Evolutionary conservation across 306 rosid species (phyloP).

Genomic region (Cicer judaicum): DNA sequence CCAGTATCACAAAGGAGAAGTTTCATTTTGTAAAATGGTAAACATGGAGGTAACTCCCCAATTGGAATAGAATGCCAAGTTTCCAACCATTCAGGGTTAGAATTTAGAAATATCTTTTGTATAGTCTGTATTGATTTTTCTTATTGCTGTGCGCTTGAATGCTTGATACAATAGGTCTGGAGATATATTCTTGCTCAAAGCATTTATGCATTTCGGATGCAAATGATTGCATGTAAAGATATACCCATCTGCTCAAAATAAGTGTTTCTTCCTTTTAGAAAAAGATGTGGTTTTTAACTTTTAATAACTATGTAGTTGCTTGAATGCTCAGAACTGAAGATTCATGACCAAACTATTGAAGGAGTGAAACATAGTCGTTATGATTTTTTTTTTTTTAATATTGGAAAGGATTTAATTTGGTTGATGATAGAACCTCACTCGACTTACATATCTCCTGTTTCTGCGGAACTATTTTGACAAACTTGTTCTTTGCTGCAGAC

Average conservation of each 20-base stretch:
- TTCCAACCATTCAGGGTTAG: constrained; percentile 17
- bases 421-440: constrained; percentile 19
- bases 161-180: not conserved
- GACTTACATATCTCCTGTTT: not conserved
- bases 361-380: not conserved
- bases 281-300: not conserved
- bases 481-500: constrained; percentile 58
- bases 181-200: constrained; percentile 14
- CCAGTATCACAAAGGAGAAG: not conserved
- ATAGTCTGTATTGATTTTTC: not conserved
- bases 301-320: constrained; percentile 15
- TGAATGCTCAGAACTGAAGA: constrained; percentile 6
- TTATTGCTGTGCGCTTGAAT: not conserved
- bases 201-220: not conserved
- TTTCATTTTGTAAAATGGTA: constrained; percentile 5
- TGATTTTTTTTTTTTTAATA: not conserved
- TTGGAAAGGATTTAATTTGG: not conserved
- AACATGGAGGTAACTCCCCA: not conserved
- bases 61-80: not conserved
- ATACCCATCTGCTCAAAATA: constrained; percentile 18
- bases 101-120: constrained; percentile 30
- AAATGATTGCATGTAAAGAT: constrained; percentile 7
- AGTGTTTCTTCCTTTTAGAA: constrained; percentile 6
- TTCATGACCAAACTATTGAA: not conserved
- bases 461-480: constrained; percentile 16